Conservation (phyloP, 768 basidiomycete species). For the Porpolomopsis calyptriformis region DNA sequence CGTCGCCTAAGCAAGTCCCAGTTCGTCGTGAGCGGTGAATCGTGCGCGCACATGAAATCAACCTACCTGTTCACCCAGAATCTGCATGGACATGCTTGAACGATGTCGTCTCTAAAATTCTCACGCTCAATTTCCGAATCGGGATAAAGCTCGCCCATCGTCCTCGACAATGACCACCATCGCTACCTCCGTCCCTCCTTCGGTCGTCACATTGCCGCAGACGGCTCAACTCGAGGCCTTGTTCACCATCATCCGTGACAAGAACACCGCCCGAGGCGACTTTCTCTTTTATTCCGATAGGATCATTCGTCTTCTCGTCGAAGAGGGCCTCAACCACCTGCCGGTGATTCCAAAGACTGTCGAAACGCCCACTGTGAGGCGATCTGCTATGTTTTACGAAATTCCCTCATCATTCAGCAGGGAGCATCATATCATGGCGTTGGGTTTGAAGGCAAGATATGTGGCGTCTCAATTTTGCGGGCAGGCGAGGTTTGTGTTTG, state of each 20-base stretch:
- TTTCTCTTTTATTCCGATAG: conserved; percentile 95
- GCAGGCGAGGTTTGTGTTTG: conserved; percentile 67
- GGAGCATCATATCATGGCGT: conserved; percentile 84
- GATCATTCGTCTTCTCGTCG: conserved; percentile 75
- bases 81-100: conserved; percentile 51
- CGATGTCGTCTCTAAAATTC: too few relatives aligned
- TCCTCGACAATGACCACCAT: too few relatives aligned
- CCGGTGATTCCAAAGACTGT: conserved; percentile 61
- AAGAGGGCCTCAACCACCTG: conserved; percentile 84
- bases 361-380: conserved; percentile 73
- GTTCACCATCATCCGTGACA: conserved; percentile 90
- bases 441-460: conserved; percentile 92
- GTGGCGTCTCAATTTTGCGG: conserved; percentile 88
- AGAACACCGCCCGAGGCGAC: conserved; percentile 80
- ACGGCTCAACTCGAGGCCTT: conserved; percentile 92
- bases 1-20: conserved; percentile 43
- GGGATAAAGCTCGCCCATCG: too few relatives aligned
- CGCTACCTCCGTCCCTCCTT: conserved; percentile 66
- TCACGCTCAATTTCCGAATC: background rate
- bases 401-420: conserved; percentile 20
- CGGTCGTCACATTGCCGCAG: conserved; percentile 81
- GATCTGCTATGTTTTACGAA: conserved; percentile 3
- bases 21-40: background rate
- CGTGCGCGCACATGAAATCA: too few relatives aligned
- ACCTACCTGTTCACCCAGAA: conserved; percentile 52